Percentiles rank a stretch among this genome's conserved stretches.
These are phyloP conservation scores for Coprinopsis sp. DNA, from an alignment of 768 basidiomycete genomes.

Conservation along the genomic window DNA sequence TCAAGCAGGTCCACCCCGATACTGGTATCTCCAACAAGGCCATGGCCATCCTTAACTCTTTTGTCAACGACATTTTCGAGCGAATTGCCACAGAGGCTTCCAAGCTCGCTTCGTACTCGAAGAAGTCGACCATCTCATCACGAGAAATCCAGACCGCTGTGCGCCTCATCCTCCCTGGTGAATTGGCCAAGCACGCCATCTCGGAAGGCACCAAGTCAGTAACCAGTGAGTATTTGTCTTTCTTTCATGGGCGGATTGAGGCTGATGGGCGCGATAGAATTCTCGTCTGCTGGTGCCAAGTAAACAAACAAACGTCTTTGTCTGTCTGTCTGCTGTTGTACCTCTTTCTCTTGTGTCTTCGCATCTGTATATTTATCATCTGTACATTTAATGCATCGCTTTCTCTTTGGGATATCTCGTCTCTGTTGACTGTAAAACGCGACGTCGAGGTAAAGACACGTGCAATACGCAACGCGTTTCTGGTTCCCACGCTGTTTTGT, in stretches of 20 bases:
- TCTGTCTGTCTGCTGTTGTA: too few species aligned
- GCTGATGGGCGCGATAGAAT: conserved; percentile 7
- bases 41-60: conserved; percentile 94
- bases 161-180: conserved; percentile 94
- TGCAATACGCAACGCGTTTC: not conserved
- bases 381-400: conserved; percentile 5
- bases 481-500: not conserved
- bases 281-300: conserved; percentile 17
- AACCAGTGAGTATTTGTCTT: conserved; percentile 38
- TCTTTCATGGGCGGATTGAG: not conserved
- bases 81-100: conserved; percentile 91
- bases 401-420: not conserved
- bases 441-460: not conserved
- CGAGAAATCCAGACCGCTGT: conserved; percentile 98
- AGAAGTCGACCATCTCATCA: conserved; percentile 98
- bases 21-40: conserved; percentile 99
- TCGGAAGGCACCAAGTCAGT: conserved; percentile 78
- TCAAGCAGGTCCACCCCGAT: conserved; percentile 97
- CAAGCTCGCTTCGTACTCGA: conserved; percentile 95
- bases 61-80: conserved; percentile 94
- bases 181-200: conserved; percentile 97
- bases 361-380: conserved; percentile 3
- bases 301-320: too few species aligned
- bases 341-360: too few species aligned
- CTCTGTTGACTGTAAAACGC: not conserved